phyloP scores from a whole-genome alignment of 257 asterid species.

The Lycium barbarum region DNA sequence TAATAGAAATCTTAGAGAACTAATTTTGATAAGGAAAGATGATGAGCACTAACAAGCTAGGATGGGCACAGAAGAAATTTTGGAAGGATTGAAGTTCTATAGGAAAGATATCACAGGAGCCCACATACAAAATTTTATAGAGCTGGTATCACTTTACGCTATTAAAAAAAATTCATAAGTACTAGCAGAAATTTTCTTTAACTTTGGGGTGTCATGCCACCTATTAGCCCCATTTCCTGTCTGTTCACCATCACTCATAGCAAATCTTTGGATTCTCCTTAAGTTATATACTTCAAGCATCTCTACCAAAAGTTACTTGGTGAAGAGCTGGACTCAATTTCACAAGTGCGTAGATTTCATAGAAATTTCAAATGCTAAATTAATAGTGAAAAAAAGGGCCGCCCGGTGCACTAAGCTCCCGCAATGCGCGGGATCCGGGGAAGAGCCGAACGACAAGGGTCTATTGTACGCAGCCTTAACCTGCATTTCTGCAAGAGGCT shows the following conservation, averaged over 20 bases:
- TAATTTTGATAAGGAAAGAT: background rate
- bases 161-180: background rate
- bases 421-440: too few species aligned
- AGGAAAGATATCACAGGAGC: background rate
- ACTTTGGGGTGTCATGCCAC: background rate
- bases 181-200: background rate
- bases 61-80: background rate
- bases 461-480: too few species aligned
- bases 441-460: too few species aligned
- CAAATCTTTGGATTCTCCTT: background rate
- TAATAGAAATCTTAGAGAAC: background rate
- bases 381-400: background rate
- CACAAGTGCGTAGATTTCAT: background rate
- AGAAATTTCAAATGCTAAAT: background rate
- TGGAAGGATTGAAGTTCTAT: background rate
- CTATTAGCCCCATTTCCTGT: background rate
- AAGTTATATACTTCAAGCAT: background rate
- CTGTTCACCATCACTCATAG: background rate
- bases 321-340: conserved; percentile 16
- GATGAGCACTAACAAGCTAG: background rate
- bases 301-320: conserved; percentile 20
- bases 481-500: too few species aligned
- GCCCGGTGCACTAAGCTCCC: too few species aligned
- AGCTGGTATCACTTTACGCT: conserved; percentile 4
- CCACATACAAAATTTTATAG: background rate